phyloP scores from a whole-genome alignment of 352 stramenopile genomes.

The Phytophthora constricta region DNA sequence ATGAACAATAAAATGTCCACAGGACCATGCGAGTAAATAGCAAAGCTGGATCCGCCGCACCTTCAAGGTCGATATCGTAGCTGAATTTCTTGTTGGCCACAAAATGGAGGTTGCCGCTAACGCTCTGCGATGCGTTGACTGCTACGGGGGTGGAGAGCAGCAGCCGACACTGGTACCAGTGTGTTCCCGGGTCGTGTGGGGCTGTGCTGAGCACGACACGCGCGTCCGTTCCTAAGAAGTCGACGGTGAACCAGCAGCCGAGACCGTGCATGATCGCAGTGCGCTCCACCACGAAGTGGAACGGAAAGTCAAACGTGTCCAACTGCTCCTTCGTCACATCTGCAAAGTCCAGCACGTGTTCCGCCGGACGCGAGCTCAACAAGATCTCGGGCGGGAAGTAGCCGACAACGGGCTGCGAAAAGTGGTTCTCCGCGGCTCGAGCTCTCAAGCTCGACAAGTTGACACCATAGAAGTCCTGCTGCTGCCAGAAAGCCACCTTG shows the following conservation, averaged over 20 bases:
- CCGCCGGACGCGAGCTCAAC: slow-evolving; percentile 56
- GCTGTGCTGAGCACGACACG: slow-evolving; percentile 89
- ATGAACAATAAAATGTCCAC: slow-evolving; percentile 1
- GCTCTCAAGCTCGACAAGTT: slow-evolving; percentile 94
- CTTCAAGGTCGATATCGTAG: slow-evolving; percentile 94
- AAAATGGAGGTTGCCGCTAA: slow-evolving; percentile 92
- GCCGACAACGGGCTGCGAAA: slow-evolving; percentile 94
- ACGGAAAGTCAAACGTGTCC: slow-evolving; percentile 91
- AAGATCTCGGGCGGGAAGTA: slow-evolving; percentile 90
- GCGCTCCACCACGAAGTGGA: slow-evolving; percentile 86
- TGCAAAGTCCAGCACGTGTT: slow-evolving; percentile 89
- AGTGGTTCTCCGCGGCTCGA: slow-evolving; percentile 98
- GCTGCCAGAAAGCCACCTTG: slow-evolving; percentile 95
- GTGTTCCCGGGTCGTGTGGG: slow-evolving; percentile 71
- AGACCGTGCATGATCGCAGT: slow-evolving; percentile 96
- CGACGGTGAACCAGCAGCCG: slow-evolving; percentile 99
- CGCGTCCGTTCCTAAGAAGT: slow-evolving; percentile 93
- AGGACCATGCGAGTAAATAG: neutral
- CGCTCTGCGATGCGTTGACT: slow-evolving; percentile 89
- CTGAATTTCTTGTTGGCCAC: slow-evolving; percentile 96
- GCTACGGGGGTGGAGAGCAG: slow-evolving; percentile 91
- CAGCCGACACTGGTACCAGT: slow-evolving; percentile 95
- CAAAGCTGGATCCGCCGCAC: slow-evolving; percentile 29
- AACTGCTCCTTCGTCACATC: slow-evolving; percentile 80
- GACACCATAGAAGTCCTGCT: slow-evolving; percentile 97